Percentiles rank a stretch among this genome's conserved stretches.
These are phyloP conservation scores for Colletotrichum costaricense DNA, from an alignment of 2,329 filamentous ascomycete genomes.

Conservation along the genomic window DNA sequence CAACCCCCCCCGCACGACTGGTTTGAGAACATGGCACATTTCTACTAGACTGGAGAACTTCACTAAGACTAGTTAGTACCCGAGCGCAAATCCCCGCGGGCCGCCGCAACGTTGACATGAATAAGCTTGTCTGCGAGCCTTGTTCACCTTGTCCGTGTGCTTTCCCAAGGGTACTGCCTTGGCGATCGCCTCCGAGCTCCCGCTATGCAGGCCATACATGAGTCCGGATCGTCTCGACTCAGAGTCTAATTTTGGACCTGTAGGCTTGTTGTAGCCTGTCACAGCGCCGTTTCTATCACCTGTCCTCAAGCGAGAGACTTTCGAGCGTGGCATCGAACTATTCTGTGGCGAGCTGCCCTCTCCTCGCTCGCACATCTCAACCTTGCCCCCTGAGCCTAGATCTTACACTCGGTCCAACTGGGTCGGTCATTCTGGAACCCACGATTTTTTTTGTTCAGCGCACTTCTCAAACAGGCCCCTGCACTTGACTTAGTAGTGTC, in stretches of 20 bases:
- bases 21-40: constrained; percentile 7
- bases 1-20: constrained; percentile 3
- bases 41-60: not conserved
- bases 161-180: not conserved
- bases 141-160: not conserved
- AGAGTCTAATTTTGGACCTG: constrained; percentile 22
- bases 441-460: not conserved
- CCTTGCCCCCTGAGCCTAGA: not conserved
- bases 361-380: no score
- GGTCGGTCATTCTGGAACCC: not conserved
- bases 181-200: constrained; percentile 8
- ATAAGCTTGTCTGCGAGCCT: constrained; percentile 29
- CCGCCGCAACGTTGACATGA: constrained; percentile 16
- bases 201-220: not conserved
- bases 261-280: constrained; percentile 13
- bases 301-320: not conserved
- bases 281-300: constrained; percentile 4
- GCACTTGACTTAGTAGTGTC: not conserved
- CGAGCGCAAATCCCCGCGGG: constrained; percentile 17
- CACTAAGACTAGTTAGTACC: not conserved
- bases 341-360: not conserved
- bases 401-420: not conserved
- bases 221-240: constrained; percentile 29
- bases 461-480: constrained; percentile 16
- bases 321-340: not conserved